These are phyloP conservation scores for Verticillium longisporum DNA, from an alignment of 2,329 filamentous ascomycete genomes.

Conservation along the genomic window DNA sequence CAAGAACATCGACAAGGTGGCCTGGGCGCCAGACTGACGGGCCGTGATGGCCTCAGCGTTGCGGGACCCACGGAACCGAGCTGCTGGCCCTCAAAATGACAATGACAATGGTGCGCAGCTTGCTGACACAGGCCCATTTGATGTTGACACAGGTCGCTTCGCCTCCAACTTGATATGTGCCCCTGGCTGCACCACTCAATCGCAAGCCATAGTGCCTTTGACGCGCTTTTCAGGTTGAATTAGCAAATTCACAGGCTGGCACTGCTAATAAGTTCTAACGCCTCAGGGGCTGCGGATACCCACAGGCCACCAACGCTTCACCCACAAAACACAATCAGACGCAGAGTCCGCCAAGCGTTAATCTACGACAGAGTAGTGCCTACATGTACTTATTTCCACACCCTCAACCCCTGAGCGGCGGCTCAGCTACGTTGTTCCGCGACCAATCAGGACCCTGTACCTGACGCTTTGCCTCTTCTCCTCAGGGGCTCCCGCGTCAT, in stretches of 20 bases:
- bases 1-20: background rate
- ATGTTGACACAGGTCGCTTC: no score
- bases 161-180: no score
- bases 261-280: background rate
- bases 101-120: background rate
- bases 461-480: conserved; percentile 26
- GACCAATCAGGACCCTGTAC: conserved; percentile 32
- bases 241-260: background rate
- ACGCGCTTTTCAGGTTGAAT: background rate
- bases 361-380: background rate
- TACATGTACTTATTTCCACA: conserved; percentile 10
- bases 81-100: background rate
- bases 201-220: background rate
- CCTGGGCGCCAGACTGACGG: background rate
- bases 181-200: background rate
- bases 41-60: background rate
- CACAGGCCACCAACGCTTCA: conserved; percentile 1
- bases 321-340: conserved; percentile 1
- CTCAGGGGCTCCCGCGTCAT: conserved; percentile 5
- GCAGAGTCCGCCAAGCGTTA: conserved; percentile 9
- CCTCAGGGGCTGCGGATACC: conserved; percentile 1
- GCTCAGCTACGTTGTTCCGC: conserved; percentile 23
- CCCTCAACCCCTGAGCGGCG: conserved; percentile 15
- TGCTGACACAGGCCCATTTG: no score
- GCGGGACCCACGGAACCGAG: background rate